phyloP scores from a whole-genome alignment of 179 eudicot species.

The Camellia oleifera region DNA sequence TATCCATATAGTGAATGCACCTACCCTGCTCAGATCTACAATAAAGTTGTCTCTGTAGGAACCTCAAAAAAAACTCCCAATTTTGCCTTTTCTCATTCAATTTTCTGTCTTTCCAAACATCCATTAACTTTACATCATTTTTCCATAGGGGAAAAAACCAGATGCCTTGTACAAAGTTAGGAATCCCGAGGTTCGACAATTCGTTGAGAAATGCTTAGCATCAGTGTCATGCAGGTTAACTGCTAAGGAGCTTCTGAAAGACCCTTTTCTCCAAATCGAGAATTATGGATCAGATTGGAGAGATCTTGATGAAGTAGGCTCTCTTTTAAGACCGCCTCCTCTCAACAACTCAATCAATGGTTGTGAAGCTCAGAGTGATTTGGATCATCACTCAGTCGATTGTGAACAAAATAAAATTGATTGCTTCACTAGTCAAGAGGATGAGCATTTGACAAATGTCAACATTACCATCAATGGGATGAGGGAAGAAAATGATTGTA shows the following conservation, averaged over 20 bases:
- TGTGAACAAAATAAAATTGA: slow-evolving; percentile 46
- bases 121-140: not conserved
- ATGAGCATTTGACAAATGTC: slow-evolving; percentile 43
- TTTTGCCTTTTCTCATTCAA: not conserved
- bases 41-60: slow-evolving; percentile 66
- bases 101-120: slow-evolving; percentile 5
- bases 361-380: slow-evolving; percentile 38
- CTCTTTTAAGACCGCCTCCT: slow-evolving; percentile 33
- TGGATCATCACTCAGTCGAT: slow-evolving; percentile 39
- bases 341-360: slow-evolving; percentile 36
- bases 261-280: slow-evolving; percentile 67
- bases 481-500: slow-evolving; percentile 59
- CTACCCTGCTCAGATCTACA: slow-evolving; percentile 69
- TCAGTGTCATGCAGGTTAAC: slow-evolving; percentile 61
- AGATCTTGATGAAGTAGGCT: slow-evolving; percentile 41
- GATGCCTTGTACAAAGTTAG: slow-evolving; percentile 67
- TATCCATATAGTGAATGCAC: slow-evolving; percentile 71
- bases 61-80: not conserved
- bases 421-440: slow-evolving; percentile 45
- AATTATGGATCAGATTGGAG: slow-evolving; percentile 36
- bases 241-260: slow-evolving; percentile 67
- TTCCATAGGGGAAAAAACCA: slow-evolving; percentile 61
- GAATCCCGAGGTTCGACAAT: slow-evolving; percentile 66
- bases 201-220: slow-evolving; percentile 80
- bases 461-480: slow-evolving; percentile 70